phyloP scores from a whole-genome alignment of 1,139 yeast genomes.

The Kazachstania sp. region DNA sequence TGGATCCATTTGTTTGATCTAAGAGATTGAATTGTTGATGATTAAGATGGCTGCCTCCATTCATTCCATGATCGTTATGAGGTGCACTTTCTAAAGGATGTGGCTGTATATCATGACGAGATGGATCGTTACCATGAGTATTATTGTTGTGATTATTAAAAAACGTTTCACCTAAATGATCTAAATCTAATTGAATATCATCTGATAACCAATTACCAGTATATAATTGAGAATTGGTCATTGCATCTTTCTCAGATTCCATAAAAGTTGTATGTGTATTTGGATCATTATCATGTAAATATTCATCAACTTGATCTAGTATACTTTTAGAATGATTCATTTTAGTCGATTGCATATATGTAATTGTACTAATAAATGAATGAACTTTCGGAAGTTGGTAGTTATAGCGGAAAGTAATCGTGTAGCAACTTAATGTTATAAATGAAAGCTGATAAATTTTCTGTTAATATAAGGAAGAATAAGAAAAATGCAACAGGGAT shows the following conservation, averaged over 20 bases:
- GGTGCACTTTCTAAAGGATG: background rate
- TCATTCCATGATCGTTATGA: background rate
- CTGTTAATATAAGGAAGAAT: background rate
- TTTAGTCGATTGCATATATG: conserved; percentile 6
- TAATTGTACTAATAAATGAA: background rate
- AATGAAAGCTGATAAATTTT: background rate
- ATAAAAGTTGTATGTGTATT: background rate
- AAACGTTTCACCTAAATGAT: conserved; percentile 5
- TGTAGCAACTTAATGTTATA: no score
- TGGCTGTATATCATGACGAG: background rate
- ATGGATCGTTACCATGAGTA: background rate
- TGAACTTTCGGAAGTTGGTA: background rate
- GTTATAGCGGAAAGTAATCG: no score
- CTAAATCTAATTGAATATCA: conserved; percentile 10
- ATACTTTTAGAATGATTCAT: conserved; percentile 21
- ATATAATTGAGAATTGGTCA: background rate
- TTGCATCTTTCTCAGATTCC: conserved; percentile 3
- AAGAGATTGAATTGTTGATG: background rate
- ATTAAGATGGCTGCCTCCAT: background rate
- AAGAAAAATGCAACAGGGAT: no score
- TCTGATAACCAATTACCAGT: conserved; percentile 7
- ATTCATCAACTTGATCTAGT: conserved; percentile 29
- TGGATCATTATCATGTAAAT: conserved; percentile 16
- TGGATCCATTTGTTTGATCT: background rate
- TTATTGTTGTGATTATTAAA: conserved; percentile 1